Conservation (phyloP, 2,329 filamentous ascomycete species). For the Hortaea werneckii region DNA sequence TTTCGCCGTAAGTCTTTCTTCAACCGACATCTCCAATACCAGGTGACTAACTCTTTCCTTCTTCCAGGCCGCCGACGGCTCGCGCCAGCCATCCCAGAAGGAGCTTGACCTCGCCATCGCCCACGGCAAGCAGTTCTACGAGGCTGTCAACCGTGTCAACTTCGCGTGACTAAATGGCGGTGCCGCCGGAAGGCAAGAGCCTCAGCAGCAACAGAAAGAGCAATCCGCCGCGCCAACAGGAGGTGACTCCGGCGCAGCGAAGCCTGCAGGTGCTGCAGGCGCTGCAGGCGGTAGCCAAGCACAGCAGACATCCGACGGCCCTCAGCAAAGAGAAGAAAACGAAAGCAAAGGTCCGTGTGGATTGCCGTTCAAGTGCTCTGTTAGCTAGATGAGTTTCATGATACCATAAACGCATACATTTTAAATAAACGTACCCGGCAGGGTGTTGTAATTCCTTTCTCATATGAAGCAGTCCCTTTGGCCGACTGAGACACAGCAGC, state of each 20-base stretch:
- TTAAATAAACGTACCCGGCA: no score
- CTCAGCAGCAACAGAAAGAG: conserved; percentile 9
- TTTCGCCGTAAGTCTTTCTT: conserved; percentile 46
- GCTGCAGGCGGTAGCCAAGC: conserved; percentile 1
- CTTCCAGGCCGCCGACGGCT: conserved; percentile 56
- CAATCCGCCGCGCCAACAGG: neutral
- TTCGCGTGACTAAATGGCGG: conserved; percentile 63
- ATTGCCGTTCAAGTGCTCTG: conserved; percentile 61
- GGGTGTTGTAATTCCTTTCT: no score
- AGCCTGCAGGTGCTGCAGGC: conserved; percentile 3
- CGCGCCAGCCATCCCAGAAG: conserved; percentile 62
- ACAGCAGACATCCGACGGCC: conserved; percentile 19
- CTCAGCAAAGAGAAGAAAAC: conserved; percentile 32
- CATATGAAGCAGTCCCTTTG: no score
- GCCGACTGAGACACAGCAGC: no score
- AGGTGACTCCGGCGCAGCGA: neutral
- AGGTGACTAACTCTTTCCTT: conserved; percentile 2
- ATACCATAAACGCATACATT: no score
- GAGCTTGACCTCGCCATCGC: conserved; percentile 71
- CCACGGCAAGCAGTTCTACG: conserved; percentile 81
- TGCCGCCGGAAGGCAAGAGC: conserved; percentile 20
- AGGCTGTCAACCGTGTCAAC: conserved; percentile 60
- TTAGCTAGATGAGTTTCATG: conserved; percentile 25
- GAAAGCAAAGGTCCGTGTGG: conserved; percentile 64
- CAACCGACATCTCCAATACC: neutral